Conservation (phyloP, 1,284 basidiomycete genomes). For the Trametes polyzona region DNA sequence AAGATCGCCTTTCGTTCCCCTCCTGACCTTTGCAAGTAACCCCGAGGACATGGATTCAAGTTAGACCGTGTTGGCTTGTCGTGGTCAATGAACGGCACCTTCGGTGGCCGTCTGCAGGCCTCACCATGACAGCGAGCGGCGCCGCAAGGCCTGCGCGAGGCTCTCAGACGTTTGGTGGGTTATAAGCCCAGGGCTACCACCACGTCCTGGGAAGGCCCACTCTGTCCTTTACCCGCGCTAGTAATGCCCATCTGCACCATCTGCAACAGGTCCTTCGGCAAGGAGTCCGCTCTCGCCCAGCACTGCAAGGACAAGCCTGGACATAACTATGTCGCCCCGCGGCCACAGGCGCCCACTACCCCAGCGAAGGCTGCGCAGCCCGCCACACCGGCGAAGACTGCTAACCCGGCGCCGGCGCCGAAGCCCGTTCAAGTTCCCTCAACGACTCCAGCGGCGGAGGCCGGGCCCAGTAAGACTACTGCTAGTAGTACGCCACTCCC, state of each 20-base stretch:
- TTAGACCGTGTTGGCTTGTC: too few species aligned
- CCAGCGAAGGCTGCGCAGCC: background rate
- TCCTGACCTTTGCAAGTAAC: too few species aligned
- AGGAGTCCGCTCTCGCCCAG: slow-evolving; percentile 10
- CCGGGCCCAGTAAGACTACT: background rate
- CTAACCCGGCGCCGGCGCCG: background rate
- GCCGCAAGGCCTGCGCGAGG: slow-evolving; percentile 19
- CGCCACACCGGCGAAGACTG: background rate
- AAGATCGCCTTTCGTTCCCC: too few species aligned
- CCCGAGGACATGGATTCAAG: too few species aligned
- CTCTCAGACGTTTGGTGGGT: background rate
- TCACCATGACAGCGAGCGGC: background rate
- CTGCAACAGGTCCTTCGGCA: slow-evolving; percentile 15
- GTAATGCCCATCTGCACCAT: slow-evolving; percentile 11
- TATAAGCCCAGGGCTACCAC: background rate
- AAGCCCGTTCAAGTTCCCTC: background rate
- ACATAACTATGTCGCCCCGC: slow-evolving; percentile 7
- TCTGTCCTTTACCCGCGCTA: background rate
- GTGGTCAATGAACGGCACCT: background rate
- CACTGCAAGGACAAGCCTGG: slow-evolving; percentile 24
- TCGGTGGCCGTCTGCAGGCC: background rate
- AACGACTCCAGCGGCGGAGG: background rate
- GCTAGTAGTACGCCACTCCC: background rate
- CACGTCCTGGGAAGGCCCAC: background rate
- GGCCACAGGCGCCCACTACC: background rate